Evolutionary conservation across 352 stramenopile genomes (phyloP).

Genomic region (Thraustochytrium striatum): DNA sequence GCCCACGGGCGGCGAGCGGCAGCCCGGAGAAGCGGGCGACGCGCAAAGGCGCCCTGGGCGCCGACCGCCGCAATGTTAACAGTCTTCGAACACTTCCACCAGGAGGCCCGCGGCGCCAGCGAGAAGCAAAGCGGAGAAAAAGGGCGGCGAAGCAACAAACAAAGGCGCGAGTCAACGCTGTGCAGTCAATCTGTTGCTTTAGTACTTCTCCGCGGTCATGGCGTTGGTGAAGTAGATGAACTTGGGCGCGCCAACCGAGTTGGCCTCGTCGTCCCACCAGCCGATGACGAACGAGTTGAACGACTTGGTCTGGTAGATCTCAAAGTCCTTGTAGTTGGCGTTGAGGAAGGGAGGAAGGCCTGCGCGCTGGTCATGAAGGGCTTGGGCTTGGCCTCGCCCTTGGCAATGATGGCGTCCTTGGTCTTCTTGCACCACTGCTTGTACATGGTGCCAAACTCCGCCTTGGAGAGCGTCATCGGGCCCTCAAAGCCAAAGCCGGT

Average conservation of each 20-base stretch:
- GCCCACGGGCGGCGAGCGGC: too few species aligned
- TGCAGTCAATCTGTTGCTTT: too few species aligned
- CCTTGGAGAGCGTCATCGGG: conserved; percentile 32
- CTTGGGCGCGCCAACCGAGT: conserved; percentile 43
- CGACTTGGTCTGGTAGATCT: conserved; percentile 45
- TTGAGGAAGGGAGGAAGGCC: conserved; percentile 46
- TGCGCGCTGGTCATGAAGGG: conserved; percentile 37
- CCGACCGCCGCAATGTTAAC: too few species aligned
- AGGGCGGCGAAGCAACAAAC: too few species aligned
- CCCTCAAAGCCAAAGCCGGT: conserved; percentile 49
- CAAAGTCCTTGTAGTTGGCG: conserved; percentile 49
- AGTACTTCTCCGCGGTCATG: conserved; percentile 48
- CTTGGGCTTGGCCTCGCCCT: conserved; percentile 37
- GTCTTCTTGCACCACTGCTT: conserved; percentile 47
- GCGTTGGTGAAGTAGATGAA: conserved; percentile 51
- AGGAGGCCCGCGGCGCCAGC: too few species aligned
- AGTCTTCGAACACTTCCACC: too few species aligned
- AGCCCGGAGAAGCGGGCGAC: too few species aligned
- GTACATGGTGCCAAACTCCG: conserved; percentile 50
- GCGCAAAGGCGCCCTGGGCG: too few species aligned
- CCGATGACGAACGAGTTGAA: conserved; percentile 29
- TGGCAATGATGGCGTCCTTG: conserved; percentile 30
- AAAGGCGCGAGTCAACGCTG: too few species aligned
- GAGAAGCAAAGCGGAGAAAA: too few species aligned
- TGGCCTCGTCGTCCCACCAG: conserved; percentile 50